Evolutionary conservation across 805 yeast species (phyloP).

Genomic region (Schizosaccharomyces cryophilus): DNA sequence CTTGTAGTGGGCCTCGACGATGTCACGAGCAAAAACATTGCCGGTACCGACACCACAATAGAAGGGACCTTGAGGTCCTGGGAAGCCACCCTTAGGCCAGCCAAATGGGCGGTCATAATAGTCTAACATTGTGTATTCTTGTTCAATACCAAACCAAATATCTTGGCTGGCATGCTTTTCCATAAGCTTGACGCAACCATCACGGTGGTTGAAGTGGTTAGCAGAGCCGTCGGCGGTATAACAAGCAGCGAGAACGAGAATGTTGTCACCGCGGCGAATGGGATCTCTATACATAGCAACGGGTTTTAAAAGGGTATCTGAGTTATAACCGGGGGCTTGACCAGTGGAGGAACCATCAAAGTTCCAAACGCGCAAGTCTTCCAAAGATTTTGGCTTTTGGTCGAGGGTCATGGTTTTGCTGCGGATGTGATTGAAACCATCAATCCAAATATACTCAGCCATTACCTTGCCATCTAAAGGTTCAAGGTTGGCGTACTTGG

Average conservation of each 20-base stretch:
- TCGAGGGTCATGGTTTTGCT: constrained; percentile 73
- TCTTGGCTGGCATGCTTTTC: constrained; percentile 63
- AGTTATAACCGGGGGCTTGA: constrained; percentile 83
- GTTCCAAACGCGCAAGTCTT: constrained; percentile 95
- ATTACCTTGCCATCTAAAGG: constrained; percentile 67
- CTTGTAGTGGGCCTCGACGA: constrained; percentile 95
- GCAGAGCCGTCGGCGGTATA: constrained; percentile 98
- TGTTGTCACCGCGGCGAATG: constrained; percentile 92
- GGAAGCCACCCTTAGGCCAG: constrained; percentile 99
- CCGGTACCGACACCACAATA: constrained; percentile 99
- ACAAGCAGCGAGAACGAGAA: constrained; percentile 84
- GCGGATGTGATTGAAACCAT: constrained; percentile 71
- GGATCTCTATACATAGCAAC: constrained; percentile 89
- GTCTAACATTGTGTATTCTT: constrained; percentile 92
- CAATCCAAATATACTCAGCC: constrained; percentile 97
- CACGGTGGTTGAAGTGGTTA: constrained; percentile 95
- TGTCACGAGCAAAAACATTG: constrained; percentile 92
- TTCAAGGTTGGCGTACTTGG: constrained; percentile 45
- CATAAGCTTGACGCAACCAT: constrained; percentile 86
- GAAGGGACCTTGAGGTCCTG: constrained; percentile 99
- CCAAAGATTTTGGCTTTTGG: constrained; percentile 42
- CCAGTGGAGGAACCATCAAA: constrained; percentile 96
- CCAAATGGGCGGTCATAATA: constrained; percentile 75
- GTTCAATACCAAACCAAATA: constrained; percentile 96
- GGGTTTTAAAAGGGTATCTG: constrained; percentile 90